These are phyloP conservation scores for Hericium rajendrae DNA, from an alignment of 768 basidiomycete species.

Conservation along the genomic window DNA sequence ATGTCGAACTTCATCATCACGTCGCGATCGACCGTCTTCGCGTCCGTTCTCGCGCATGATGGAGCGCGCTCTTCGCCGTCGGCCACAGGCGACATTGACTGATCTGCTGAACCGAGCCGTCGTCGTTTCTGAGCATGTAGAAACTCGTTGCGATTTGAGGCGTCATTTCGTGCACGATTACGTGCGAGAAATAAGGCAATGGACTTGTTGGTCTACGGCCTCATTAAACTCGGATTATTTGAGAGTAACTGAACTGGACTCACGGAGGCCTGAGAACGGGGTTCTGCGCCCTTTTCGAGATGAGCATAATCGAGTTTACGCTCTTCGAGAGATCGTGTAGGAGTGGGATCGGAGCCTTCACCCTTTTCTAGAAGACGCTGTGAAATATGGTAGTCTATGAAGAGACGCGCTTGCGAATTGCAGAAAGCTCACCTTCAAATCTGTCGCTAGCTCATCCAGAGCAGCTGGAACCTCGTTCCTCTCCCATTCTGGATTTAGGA, in stretches of 20 bases:
- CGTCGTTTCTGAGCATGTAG: slow-evolving; percentile 48
- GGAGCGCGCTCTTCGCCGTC: slow-evolving; percentile 14
- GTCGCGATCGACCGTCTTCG: slow-evolving; percentile 61
- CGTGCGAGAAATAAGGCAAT: slow-evolving; percentile 65
- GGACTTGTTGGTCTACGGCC: slow-evolving; percentile 46
- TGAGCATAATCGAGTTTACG: slow-evolving; percentile 59
- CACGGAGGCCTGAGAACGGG: slow-evolving; percentile 52
- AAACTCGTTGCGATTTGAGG: slow-evolving; percentile 72
- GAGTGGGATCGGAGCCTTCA: no score
- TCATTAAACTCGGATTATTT: neutral
- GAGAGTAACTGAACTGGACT: slow-evolving; percentile 18
- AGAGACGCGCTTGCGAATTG: neutral
- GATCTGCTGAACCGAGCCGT: slow-evolving; percentile 16
- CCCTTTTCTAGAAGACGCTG: no score
- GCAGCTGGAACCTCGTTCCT: slow-evolving; percentile 15
- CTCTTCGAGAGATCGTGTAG: slow-evolving; percentile 39
- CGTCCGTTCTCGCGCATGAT: slow-evolving; percentile 70
- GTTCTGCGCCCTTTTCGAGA: slow-evolving; percentile 33
- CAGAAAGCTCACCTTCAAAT: slow-evolving; percentile 14
- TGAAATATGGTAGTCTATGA: no score
- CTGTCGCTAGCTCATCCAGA: slow-evolving; percentile 11
- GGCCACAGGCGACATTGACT: neutral
- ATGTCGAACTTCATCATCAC: slow-evolving; percentile 83
- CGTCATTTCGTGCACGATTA: slow-evolving; percentile 63
- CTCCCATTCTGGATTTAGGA: slow-evolving; percentile 21